Evolutionary conservation across 805 yeast species (phyloP), one percentile per base, ranked within the genome.

Genomic region (Teunomyces pallodes): DNA sequence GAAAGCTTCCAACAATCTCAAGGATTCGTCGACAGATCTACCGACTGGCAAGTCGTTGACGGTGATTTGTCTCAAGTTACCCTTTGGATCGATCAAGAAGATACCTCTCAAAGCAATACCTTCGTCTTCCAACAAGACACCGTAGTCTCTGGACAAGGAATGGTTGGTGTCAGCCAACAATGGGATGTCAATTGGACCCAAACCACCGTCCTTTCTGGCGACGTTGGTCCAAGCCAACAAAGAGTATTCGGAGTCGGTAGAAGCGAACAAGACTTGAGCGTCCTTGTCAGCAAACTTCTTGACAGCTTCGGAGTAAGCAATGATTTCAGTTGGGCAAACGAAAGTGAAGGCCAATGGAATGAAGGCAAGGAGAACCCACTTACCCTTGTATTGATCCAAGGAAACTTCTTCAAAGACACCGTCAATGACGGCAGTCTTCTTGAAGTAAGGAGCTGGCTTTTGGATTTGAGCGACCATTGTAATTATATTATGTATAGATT

Each of bases 11-110:
- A 94, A 82, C 69, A 94, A 83, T 86, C 99, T 91, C 69, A 90
- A 81, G 59, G 97, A 87, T 83, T 94, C 99, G 59, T 91, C 97
- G 60, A 94, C 99, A 67, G 88, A 87, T 83, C 99, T 90, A 74
- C 99, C 99, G 61, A 94, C 99, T 73, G 99, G 97, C 73, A 92
- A 86, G 76, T 94, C 98, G 82, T 94, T 94, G 82, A 94, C 81
- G 77, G 98, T 92, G 77, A 87, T 80, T 81, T 94, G 99, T 86
- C 98, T 90, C 65, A 94, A 82, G 62, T 72, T 72, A 65, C 97
- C 97, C 75, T 86, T 81, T 71, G 98, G 98, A 80, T 94, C 98
- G 65, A 94, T 94, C 76, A 94, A 76, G 81, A 94, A 94, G 76
- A 92, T 86, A 75, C 99, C 99, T 83, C 99, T 90, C 70, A 92